Evolutionary conservation across 768 basidiomycete genomes (phyloP), one percentile per base, ranked within the genome.

Genomic region (Rubroboletus pulcherrimus): DNA sequence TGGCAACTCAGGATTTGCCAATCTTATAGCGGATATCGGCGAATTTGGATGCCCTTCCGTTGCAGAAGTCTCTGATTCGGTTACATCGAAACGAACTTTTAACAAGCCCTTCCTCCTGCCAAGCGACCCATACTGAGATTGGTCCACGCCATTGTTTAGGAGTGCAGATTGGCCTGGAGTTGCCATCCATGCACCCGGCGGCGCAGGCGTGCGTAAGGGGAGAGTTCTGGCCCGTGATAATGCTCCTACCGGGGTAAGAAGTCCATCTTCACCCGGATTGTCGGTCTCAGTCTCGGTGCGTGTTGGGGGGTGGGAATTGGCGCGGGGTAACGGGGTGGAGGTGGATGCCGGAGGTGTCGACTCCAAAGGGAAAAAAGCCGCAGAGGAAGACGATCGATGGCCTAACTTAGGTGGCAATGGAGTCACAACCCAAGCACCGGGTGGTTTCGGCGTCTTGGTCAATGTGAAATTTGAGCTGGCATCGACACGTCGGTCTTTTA

Each of bases 41-140:
- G 71, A 59, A 51, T 49, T 56, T 17, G 61, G 40, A 19, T 53
- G 69, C 31, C 63, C 67, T 54, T 71, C 69, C 35, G 65, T 64
- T 39, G 65, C 58, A 51, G 72, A 73, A 35, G 66, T 52, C 49
- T 72, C 68, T 66, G 71, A 61, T 61, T 74, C 66, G 39, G 60
- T 70, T 29, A 78, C 74, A 59, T 90, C 83, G 61, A 91, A 91
- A 40, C 89, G 83, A 51, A 92, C 89, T 66, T 87, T 87, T 57
- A 85, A 67, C 26, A 84, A 73, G 56, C 81, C 83, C 66, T 83
- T 88, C 61, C 78, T 71, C 57, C 62, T 67, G 49, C 67, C 74
- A 19, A 71, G 51, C 4, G 75, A 73, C 26, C 70, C 71, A 51
- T 59, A 73, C 45, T 64, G 71, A 29, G 70, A 69, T 43, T 69